Base-by-base conservation (phyloP, 2,329 filamentous ascomycete species). In the Hymenoscyphus repandus region DNA sequence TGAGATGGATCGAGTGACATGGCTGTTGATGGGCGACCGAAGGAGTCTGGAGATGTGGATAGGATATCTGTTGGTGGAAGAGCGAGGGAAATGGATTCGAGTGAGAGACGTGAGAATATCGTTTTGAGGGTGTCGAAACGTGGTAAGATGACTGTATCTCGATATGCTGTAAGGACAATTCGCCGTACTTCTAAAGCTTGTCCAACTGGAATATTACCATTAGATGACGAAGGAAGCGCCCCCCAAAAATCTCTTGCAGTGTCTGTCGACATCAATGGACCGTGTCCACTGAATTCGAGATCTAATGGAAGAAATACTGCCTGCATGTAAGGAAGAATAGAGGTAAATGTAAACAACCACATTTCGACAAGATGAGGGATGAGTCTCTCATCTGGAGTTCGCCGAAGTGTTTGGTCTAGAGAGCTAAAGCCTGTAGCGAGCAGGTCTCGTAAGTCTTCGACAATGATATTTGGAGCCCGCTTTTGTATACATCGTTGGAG, bases 221-320 rank as follows among this genome's bases (percentile, higher is more conserved):
- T 45, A 60, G 65, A 59, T 18, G 65, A 70, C 31, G 69, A 70
- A 40, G 85, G 74, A 15, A 88, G 77, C 6, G 83, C 84, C 27
- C 87, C 87, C 90, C 92, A 97, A 63, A 96, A 96, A 53, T 97
- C 92, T 37, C 84, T 82, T 4, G 91, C 87, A 68, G 95, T 86
- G 5, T 89, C 83, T 0, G 79, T 69, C 0, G 79, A 84, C 79
- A 97, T 85, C 49, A 97, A 79, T 0, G 82, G 75, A 13, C 93
- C 93, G 42, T 80, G 79, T 5, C 92, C 93, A 47, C 89, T 85
- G 66, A 99, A 95, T 66, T 99, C 93, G 10, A 96, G 79, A 64
- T 99, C 93, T 1, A 99, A 73, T 0, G 91, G 93, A 1, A 99
- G 73, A 65, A 99, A 96, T 1, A 96, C 91, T 1, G 92, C 90